Evolutionary conservation across 352 stramenopile genomes (phyloP).

Genomic region (Pythium myriotylum): DNA sequence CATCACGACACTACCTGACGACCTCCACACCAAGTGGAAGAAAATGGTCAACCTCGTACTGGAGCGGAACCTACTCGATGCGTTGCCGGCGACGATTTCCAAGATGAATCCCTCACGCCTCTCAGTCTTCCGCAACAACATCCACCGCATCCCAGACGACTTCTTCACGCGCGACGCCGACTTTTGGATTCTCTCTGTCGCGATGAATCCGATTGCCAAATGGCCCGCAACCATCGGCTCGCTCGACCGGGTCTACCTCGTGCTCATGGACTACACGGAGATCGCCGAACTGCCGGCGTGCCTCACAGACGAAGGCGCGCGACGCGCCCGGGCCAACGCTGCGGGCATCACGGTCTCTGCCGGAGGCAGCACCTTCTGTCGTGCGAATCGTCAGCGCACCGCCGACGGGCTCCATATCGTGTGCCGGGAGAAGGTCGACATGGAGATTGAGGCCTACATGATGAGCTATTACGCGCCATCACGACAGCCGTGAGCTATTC

Average conservation of each 20-base stretch:
- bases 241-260: conserved; percentile 7
- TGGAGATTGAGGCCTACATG: conserved; percentile 20
- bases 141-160: conserved; percentile 11
- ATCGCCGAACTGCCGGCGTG: conserved; percentile 13
- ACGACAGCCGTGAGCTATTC: conserved; percentile 6
- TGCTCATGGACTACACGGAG: conserved; percentile 27
- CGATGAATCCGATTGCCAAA: conserved; percentile 7
- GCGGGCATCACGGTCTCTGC: conserved; percentile 18
- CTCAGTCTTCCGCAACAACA: conserved; percentile 18
- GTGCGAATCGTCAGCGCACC: neutral
- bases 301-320: conserved; percentile 15
- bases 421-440: conserved; percentile 17
- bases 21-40: conserved; percentile 23
- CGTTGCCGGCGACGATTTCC: conserved; percentile 5
- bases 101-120: conserved; percentile 14
- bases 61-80: conserved; percentile 4
- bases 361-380: conserved; percentile 19
- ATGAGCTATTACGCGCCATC: neutral
- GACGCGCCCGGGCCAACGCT: neutral
- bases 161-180: neutral
- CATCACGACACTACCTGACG: conserved; percentile 13
- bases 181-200: conserved; percentile 20
- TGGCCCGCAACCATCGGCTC: conserved; percentile 1
- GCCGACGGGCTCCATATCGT: conserved; percentile 2
- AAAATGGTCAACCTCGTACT: conserved; percentile 17